phyloP scores from a whole-genome alignment of 106 monocot genomes.

The Acorus gramineus region DNA sequence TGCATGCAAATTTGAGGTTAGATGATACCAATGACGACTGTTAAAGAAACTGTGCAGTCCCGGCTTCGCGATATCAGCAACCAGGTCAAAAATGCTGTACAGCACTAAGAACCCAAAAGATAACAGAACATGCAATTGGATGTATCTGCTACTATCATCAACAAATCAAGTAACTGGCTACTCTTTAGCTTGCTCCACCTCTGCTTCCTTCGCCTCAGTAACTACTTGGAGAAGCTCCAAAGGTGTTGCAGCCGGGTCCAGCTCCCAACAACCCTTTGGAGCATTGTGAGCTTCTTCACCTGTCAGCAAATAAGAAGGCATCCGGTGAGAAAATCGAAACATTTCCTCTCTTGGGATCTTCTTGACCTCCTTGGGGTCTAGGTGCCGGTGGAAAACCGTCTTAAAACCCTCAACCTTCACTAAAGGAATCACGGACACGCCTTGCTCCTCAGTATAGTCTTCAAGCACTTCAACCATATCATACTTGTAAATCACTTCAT shows the following conservation, averaged over 20 bases:
- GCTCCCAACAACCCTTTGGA: too few species aligned
- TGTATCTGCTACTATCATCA: neutral
- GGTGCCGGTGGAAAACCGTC: neutral
- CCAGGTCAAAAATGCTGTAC: too few species aligned
- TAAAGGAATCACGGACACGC: slow-evolving; percentile 18
- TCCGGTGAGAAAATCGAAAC: slow-evolving; percentile 29
- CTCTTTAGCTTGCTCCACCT: neutral
- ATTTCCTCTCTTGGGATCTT: slow-evolving; percentile 36
- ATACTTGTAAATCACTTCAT: slow-evolving; percentile 23
- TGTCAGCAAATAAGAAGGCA: too few species aligned
- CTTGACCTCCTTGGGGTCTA: neutral
- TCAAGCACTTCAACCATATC: slow-evolving; percentile 13
- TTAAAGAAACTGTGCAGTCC: too few species aligned
- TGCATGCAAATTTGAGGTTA: too few species aligned
- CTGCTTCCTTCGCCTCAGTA: neutral
- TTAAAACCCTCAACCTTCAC: slow-evolving; percentile 14
- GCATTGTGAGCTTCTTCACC: too few species aligned
- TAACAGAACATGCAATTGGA: too few species aligned
- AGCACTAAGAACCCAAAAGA: too few species aligned
- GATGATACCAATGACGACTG: too few species aligned
- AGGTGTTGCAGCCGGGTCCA: too few species aligned
- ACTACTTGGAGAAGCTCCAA: too few species aligned
- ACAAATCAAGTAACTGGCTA: neutral
- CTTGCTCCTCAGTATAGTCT: slow-evolving; percentile 18
- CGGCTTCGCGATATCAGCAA: too few species aligned